Evolutionary conservation across 2,329 filamentous ascomycete genomes (phyloP).

Genomic region (Claviceps arundinis): DNA sequence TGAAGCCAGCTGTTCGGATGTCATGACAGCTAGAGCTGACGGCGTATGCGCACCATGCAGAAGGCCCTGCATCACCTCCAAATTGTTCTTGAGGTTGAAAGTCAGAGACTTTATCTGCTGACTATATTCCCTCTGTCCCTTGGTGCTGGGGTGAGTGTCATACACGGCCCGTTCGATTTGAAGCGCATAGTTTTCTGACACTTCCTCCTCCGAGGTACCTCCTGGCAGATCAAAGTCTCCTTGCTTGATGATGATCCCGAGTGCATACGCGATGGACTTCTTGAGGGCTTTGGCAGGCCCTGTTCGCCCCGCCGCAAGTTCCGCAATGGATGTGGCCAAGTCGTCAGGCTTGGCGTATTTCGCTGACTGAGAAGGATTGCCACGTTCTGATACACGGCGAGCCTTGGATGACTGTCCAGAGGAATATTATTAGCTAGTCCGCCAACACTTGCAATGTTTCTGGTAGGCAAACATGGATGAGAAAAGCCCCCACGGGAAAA

Average conservation of each 20-base stretch:
- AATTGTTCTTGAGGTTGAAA: conserved; percentile 83
- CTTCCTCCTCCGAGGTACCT: conserved; percentile 47
- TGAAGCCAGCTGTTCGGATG: conserved; percentile 78
- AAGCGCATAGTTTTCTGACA: conserved; percentile 59
- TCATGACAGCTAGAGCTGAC: conserved; percentile 74
- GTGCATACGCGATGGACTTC: conserved; percentile 53
- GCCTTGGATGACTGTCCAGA: conserved; percentile 26
- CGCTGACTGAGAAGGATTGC: conserved; percentile 20
- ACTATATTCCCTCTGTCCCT: conserved; percentile 35
- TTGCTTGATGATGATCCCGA: conserved; percentile 54
- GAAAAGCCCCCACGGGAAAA: too few relatives aligned
- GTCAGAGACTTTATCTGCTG: conserved; percentile 61
- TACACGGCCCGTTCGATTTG: conserved; percentile 64
- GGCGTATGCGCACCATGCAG: conserved; percentile 61
- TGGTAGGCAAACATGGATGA: too few relatives aligned
- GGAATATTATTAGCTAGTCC: neutral
- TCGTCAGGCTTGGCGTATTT: conserved; percentile 38
- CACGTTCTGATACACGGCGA: conserved; percentile 42
- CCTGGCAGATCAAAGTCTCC: conserved; percentile 49
- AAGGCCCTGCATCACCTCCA: conserved; percentile 61
- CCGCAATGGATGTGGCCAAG: conserved; percentile 35
- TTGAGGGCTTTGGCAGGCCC: conserved; percentile 56
- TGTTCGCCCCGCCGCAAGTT: conserved; percentile 51
- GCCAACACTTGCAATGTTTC: neutral
- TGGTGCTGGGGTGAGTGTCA: conserved; percentile 36